These are phyloP conservation scores for Westerdykella ornata DNA, from an alignment of 2,329 filamentous ascomycete species.

Conservation along the genomic window DNA sequence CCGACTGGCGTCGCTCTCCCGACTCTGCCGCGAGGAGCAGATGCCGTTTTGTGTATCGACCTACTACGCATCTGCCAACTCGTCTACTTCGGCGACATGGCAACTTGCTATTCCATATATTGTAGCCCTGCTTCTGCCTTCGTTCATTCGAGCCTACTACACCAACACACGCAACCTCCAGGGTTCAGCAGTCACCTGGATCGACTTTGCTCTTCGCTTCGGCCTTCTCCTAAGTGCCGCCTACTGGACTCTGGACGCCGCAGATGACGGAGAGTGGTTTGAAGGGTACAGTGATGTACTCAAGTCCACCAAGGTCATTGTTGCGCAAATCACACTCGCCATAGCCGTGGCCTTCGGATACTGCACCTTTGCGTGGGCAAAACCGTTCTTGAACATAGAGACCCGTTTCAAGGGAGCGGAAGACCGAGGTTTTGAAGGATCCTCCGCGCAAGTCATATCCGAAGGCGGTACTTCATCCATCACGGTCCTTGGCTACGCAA, in stretches of 20 bases:
- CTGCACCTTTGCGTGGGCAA: constrained; percentile 76
- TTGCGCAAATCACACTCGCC: constrained; percentile 74
- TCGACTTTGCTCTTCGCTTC: constrained; percentile 69
- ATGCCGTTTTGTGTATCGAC: constrained; percentile 95
- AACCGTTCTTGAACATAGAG: constrained; percentile 73
- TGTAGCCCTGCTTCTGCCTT: constrained; percentile 65
- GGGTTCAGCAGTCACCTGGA: constrained; percentile 76
- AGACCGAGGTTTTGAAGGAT: no score
- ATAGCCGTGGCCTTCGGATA: constrained; percentile 78
- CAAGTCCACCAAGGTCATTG: constrained; percentile 66
- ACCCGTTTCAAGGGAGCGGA: constrained; percentile 22
- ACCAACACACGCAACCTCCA: constrained; percentile 78
- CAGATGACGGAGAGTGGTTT: constrained; percentile 80
- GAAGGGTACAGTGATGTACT: constrained; percentile 47
- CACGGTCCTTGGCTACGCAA: constrained; percentile 83
- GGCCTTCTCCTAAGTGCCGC: constrained; percentile 68
- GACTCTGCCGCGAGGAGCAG: constrained; percentile 93
- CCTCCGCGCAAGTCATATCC: constrained; percentile 34
- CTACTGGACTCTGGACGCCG: constrained; percentile 86
- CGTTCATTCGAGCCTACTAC: constrained; percentile 73
- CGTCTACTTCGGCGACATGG: constrained; percentile 88
- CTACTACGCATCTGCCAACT: constrained; percentile 86
- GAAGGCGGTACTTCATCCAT: constrained; percentile 43
- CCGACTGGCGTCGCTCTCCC: constrained; percentile 76
- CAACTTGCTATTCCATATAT: constrained; percentile 74